These are phyloP conservation scores for Leonotis leonurus DNA, from an alignment of 257 asterid species.

Conservation along the genomic window DNA sequence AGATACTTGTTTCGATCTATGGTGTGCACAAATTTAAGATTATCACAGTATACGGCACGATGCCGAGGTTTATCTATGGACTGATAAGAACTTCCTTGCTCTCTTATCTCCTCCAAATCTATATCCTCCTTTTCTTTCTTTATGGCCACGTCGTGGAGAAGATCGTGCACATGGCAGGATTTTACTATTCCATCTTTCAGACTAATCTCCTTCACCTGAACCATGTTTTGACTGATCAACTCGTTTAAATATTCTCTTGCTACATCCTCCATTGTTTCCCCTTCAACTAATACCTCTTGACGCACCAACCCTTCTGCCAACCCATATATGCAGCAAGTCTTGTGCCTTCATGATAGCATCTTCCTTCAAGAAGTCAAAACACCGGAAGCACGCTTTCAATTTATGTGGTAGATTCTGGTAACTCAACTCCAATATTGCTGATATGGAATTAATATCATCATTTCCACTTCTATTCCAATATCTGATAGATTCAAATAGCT, in stretches of 20 bases:
- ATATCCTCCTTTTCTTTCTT: neutral
- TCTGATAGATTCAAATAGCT: no score
- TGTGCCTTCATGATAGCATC: no score
- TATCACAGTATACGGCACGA: neutral
- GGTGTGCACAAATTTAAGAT: accelerated
- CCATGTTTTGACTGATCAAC: neutral
- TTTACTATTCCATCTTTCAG: neutral
- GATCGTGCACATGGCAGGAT: no score
- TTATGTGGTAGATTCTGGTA: no score
- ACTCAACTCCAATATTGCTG: no score
- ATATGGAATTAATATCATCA: no score
- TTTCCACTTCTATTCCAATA: no score
- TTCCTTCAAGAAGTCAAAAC: no score
- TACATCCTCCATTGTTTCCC: neutral
- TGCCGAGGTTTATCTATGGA: neutral
- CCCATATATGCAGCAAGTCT: no score
- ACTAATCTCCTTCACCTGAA: neutral
- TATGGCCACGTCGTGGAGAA: neutral
- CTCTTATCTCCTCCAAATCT: neutral
- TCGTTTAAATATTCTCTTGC: neutral
- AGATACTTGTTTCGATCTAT: neutral
- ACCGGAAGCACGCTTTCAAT: no score
- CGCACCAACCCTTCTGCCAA: neutral
- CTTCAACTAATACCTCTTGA: neutral
- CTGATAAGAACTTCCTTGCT: neutral